Evolutionary conservation across 208 protist genomes (phyloP).

Genomic region (Naegleria fowleri): DNA sequence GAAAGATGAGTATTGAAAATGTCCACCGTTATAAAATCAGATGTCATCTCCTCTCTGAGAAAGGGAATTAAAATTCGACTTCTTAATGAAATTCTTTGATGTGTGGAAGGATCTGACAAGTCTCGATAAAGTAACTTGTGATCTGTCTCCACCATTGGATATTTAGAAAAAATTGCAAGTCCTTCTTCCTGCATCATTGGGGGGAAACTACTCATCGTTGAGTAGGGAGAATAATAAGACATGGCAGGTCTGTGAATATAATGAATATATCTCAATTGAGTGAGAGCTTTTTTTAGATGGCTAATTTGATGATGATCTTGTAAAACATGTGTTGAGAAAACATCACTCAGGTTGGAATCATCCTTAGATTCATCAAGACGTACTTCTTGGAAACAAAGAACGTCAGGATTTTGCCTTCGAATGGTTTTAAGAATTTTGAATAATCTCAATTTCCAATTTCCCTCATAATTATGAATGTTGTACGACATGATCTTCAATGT

Average conservation of each 20-base stretch:
- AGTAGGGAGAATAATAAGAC: not conserved
- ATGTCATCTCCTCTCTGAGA: too few species aligned
- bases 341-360: not conserved
- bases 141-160: not conserved
- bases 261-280: not conserved
- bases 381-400: conserved; percentile 21
- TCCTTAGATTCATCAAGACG: not conserved
- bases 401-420: not conserved
- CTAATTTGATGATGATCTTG: not conserved
- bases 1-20: not conserved
- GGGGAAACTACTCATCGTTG: not conserved
- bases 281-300: not conserved
- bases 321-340: not conserved
- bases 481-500: not conserved
- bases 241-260: not conserved
- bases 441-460: not conserved
- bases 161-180: conserved; percentile 19
- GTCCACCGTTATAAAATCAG: not conserved
- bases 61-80: not conserved
- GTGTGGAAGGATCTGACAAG: not conserved
- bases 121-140: not conserved
- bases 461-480: conserved; percentile 16
- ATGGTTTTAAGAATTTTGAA: not conserved
- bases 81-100: conserved; percentile 2
- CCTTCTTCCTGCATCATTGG: not conserved